A percentile compares a stretch with the other conserved stretches of the same genome.
phyloP scores from a whole-genome alignment of 371 early-diverging fungal species.

The Aphelidium insulamus region DNA sequence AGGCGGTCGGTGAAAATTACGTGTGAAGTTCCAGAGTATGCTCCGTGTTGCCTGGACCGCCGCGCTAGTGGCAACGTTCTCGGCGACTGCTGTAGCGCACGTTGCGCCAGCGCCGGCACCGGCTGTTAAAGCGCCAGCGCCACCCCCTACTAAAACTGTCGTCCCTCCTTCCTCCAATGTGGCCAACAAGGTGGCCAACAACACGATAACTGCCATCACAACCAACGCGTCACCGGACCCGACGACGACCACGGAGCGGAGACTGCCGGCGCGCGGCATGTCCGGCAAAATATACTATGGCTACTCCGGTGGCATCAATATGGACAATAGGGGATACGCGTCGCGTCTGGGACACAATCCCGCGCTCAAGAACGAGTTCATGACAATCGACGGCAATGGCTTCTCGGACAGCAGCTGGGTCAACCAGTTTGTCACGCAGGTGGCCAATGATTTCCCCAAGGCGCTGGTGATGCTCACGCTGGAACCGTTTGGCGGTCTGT shows the following conservation, averaged over 20 bases:
- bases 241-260: no score
- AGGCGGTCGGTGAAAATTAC: no score
- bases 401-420: not conserved
- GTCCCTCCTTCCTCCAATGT: not conserved
- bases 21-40: not conserved
- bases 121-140: no score
- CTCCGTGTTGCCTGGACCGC: not conserved
- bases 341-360: not conserved
- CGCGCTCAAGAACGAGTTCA: conserved; percentile 2
- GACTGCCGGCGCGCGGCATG: no score
- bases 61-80: no score
- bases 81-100: no score
- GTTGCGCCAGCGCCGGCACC: no score
- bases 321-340: conserved; percentile 1
- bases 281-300: not conserved
- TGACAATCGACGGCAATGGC: not conserved
- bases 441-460: not conserved
- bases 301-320: not conserved
- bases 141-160: not conserved
- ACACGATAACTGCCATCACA: not conserved
- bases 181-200: not conserved
- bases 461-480: not conserved
- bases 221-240: no score
- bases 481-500: not conserved
- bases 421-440: not conserved